Evolutionary conservation across 208 protist species (phyloP).

Genomic region (Wallacemonas rigidus): DNA sequence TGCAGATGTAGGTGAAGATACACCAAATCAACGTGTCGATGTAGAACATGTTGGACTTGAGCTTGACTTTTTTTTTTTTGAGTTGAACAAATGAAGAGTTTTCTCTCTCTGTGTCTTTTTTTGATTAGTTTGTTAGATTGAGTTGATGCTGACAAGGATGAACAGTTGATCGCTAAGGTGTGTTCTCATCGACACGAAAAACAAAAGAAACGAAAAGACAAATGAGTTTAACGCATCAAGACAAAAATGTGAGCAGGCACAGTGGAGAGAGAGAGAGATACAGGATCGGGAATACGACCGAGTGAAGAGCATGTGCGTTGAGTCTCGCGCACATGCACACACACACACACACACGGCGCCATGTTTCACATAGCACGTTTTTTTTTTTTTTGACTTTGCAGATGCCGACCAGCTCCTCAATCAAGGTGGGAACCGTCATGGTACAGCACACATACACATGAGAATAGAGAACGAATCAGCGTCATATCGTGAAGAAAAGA

Average conservation of each 20-base stretch:
- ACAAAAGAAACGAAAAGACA: too few relatives aligned
- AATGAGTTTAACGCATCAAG: too few relatives aligned
- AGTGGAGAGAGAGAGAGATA: constrained; percentile 6
- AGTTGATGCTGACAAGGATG: constrained; percentile 17
- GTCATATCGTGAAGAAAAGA: too few relatives aligned
- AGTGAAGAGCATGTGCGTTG: neutral
- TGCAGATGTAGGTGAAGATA: constrained; percentile 58
- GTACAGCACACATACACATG: too few relatives aligned
- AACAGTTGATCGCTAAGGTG: constrained; percentile 1
- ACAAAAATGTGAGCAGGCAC: too few relatives aligned
- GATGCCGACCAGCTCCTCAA: too few relatives aligned
- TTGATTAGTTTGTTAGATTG: neutral
- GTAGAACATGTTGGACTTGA: constrained; percentile 51
- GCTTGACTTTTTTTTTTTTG: constrained; percentile 18
- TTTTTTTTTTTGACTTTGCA: constrained; percentile 10
- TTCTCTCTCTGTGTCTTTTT: too few relatives aligned
- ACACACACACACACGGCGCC: neutral
- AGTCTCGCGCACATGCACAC: neutral
- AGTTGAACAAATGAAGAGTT: constrained; percentile 15
- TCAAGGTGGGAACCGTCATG: too few relatives aligned
- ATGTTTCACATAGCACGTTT: too few relatives aligned
- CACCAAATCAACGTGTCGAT: constrained; percentile 64
- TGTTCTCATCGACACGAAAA: too few relatives aligned
- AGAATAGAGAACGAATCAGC: too few relatives aligned
- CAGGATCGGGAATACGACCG: constrained; percentile 21